These are phyloP conservation scores for Suhomyces sp. DNA, from an alignment of 805 yeast species.

Conservation along the genomic window DNA sequence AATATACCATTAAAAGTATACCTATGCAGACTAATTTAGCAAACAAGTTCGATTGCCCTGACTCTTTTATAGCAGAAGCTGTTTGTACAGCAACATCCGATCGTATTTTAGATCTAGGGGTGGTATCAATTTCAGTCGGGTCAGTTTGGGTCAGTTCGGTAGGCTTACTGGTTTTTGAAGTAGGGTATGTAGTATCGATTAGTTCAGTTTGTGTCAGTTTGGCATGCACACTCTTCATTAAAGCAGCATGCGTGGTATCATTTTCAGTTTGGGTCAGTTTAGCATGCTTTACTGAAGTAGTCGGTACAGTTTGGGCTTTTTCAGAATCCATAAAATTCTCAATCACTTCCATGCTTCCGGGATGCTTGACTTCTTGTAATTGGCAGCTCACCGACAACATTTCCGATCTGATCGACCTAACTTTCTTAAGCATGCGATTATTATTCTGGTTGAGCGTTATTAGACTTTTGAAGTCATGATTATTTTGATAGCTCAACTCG, in stretches of 20 bases:
- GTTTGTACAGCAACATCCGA: not conserved
- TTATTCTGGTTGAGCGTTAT: slow-evolving; percentile 4
- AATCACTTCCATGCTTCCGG: not conserved
- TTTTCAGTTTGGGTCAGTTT: not conserved
- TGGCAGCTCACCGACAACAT: slow-evolving; percentile 7
- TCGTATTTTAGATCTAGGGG: not conserved
- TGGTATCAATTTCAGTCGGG: not conserved
- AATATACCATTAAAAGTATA: not conserved
- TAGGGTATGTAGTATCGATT: no score
- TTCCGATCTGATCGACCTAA: slow-evolving; percentile 8
- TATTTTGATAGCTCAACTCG: slow-evolving; percentile 9
- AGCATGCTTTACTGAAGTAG: not conserved
- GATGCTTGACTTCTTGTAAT: slow-evolving; percentile 4
- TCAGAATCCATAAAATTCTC: not conserved
- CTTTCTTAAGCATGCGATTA: slow-evolving; percentile 4
- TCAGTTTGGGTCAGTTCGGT: not conserved
- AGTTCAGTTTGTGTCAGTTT: not conserved
- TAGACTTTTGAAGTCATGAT: slow-evolving; percentile 8
- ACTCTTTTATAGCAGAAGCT: no score
- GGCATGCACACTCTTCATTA: not conserved
- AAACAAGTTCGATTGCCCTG: not conserved
- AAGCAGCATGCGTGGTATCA: not conserved
- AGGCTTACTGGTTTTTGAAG: not conserved
- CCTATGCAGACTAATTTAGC: not conserved
- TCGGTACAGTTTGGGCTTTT: not conserved